These are phyloP conservation scores for Austroboletus novae-zelandiae DNA, from an alignment of 1,284 basidiomycete genomes.

Conservation along the genomic window DNA sequence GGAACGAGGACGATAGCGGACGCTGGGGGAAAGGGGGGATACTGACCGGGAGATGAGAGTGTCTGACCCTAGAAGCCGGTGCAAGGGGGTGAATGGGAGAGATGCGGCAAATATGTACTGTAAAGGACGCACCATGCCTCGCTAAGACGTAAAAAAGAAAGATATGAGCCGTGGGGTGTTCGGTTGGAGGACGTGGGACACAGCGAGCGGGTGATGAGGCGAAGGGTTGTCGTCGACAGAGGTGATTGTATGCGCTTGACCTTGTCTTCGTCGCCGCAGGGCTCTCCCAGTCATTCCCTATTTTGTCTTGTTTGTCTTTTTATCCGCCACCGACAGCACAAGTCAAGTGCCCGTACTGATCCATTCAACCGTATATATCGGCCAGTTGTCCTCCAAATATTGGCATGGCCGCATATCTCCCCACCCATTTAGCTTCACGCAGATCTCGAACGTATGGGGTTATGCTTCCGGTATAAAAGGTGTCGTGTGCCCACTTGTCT, in stretches of 20 bases:
- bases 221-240: background rate
- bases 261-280: conserved; percentile 7
- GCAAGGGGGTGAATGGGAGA: conserved; percentile 5
- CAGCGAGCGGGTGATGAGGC: conserved; percentile 1
- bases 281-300: conserved; percentile 12
- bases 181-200: background rate
- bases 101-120: conserved; percentile 1
- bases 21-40: conserved; percentile 7
- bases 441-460: conserved; percentile 9
- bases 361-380: too few relatives aligned
- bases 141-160: conserved; percentile 34
- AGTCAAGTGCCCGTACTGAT: too few relatives aligned
- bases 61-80: conserved; percentile 60
- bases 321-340: conserved; percentile 1
- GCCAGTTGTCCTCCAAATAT: background rate
- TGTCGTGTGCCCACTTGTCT: conserved; percentile 26
- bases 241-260: conserved; percentile 17
- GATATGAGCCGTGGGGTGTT: background rate
- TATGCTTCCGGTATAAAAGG: conserved; percentile 22
- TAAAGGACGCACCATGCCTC: conserved; percentile 27
- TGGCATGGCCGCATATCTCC: conserved; percentile 14
- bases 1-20: background rate
- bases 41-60: conserved; percentile 65
- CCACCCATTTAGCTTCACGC: background rate
- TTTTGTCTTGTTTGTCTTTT: conserved; percentile 36